Base-by-base conservation (phyloP, 495 filamentous ascomycete species). In the Aspergillus funiculosus region DNA sequence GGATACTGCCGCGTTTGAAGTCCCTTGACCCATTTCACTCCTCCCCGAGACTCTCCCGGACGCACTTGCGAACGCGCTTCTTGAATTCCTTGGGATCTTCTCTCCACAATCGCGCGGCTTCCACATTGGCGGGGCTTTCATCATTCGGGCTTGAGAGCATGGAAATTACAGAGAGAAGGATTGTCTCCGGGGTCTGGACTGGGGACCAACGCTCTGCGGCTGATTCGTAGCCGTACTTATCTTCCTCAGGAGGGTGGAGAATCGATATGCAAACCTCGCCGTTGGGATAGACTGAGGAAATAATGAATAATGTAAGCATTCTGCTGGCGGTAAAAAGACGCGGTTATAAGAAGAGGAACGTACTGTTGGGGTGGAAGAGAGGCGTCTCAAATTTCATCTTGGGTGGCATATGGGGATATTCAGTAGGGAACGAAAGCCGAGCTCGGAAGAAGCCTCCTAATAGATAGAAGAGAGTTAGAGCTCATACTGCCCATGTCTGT, bases 231-330 rank as follows among this genome's bases (percentile, higher is more conserved):
- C 92, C 91, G 66, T 87, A 95, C 57, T 89, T 85, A 61, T 98
- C 92, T 58, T 96, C 89, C 69, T 90, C 89, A 1, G 94, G 94
- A 1, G 90, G 87, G 67, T 98, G 94, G 17, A 98, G 75, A 69
- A 98, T 97, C 25, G 86, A 92, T 60, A 98, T 97, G 73, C 92
- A 98, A 48, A 98, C 89, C 36, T 87, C 82, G 57, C 92, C 92
- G 62, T 76, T 79, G 7, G 79, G 72, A 73, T 96, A 98, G 64
- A 98, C 79, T 82, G 37, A 18, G 0, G 10, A 4, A 17, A 10
- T 10, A 5, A 21, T 31, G 18, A 39, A 27, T 27, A 24, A 31
- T 22, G 40, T 5, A 27, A 22, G 7, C 32, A 4, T 7, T 10
- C 7, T 31, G n/a, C n/a, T n/a, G 26, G 25, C 6, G 10, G 20